Evolutionary conservation across 345 rosid genomes (phyloP).

Genomic region (Salix udensis): DNA sequence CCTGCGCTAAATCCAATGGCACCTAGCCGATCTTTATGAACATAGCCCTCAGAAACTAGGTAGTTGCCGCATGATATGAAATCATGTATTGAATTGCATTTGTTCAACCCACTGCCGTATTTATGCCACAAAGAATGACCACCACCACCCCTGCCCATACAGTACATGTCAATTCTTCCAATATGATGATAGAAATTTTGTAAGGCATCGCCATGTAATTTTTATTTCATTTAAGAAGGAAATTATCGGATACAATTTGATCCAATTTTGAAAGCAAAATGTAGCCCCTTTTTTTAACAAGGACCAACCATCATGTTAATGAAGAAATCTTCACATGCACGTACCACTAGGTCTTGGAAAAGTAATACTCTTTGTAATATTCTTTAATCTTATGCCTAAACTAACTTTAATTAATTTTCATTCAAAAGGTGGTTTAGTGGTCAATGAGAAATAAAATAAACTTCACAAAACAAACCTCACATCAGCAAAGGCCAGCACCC

Average conservation of each 20-base stretch:
- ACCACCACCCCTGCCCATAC: slow-evolving; percentile 57
- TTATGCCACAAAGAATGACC: slow-evolving; percentile 72
- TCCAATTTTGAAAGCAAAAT: neutral
- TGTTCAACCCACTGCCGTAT: slow-evolving; percentile 56
- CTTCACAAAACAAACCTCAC: slow-evolving; percentile 55
- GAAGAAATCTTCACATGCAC: too few species aligned
- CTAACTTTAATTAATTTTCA: neutral
- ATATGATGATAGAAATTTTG: neutral
- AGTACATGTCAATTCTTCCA: neutral
- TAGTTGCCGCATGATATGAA: slow-evolving; percentile 55
- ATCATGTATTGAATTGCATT: slow-evolving; percentile 69
- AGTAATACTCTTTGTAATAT: too few species aligned
- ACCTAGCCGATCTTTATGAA: slow-evolving; percentile 54
- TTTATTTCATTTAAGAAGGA: neutral
- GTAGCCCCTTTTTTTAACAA: too few species aligned
- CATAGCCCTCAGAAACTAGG: slow-evolving; percentile 61
- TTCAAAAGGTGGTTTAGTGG: neutral
- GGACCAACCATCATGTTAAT: too few species aligned
- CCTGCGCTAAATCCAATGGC: slow-evolving; percentile 81
- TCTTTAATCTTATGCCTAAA: neutral
- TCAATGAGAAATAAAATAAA: slow-evolving; percentile 2
- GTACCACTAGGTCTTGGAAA: too few species aligned
- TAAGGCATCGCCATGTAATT: neutral
- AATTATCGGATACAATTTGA: neutral
- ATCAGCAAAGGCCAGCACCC: slow-evolving; percentile 92